Conservation (phyloP, 1,284 basidiomycete genomes). For the Ustilago trichophora region DNA sequence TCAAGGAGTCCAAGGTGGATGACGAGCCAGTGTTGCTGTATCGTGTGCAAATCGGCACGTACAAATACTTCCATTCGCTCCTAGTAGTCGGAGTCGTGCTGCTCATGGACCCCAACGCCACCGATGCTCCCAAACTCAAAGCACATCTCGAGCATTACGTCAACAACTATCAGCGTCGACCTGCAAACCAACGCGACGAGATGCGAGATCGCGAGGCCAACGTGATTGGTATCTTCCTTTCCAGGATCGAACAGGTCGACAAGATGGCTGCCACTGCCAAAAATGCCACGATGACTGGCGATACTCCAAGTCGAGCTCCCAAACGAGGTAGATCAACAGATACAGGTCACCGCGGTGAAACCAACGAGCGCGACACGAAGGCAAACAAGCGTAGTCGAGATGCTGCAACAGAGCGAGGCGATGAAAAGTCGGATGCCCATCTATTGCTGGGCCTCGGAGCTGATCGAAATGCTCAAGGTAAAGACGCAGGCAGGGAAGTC, state of each 20-base stretch:
- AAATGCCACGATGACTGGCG: background rate
- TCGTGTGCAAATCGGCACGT: slow-evolving; percentile 51
- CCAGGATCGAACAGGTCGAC: slow-evolving; percentile 42
- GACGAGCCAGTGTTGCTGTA: slow-evolving; percentile 31
- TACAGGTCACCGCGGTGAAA: slow-evolving; percentile 6
- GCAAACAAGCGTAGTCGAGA: slow-evolving; percentile 22
- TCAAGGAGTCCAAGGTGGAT: slow-evolving; percentile 18
- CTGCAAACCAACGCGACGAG: slow-evolving; percentile 39
- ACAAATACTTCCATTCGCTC: slow-evolving; percentile 58
- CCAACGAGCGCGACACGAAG: slow-evolving; percentile 6
- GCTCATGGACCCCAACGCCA: slow-evolving; percentile 50
- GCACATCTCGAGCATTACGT: slow-evolving; percentile 44
- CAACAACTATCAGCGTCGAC: slow-evolving; percentile 14
- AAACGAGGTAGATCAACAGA: slow-evolving; percentile 35
- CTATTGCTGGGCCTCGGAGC: slow-evolving; percentile 34
- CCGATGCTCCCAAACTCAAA: slow-evolving; percentile 46
- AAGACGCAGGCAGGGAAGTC: background rate
- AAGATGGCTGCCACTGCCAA: slow-evolving; percentile 11
- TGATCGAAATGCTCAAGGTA: background rate
- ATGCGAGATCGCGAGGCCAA: slow-evolving; percentile 55
- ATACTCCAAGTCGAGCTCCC: background rate
- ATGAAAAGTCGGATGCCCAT: slow-evolving; percentile 38
- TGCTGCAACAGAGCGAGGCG: slow-evolving; percentile 1
- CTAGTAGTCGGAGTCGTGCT: slow-evolving; percentile 55
- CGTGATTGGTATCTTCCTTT: slow-evolving; percentile 52